Base-by-base conservation (phyloP, 345 rosid genomes). In the Salix purpurea region DNA sequence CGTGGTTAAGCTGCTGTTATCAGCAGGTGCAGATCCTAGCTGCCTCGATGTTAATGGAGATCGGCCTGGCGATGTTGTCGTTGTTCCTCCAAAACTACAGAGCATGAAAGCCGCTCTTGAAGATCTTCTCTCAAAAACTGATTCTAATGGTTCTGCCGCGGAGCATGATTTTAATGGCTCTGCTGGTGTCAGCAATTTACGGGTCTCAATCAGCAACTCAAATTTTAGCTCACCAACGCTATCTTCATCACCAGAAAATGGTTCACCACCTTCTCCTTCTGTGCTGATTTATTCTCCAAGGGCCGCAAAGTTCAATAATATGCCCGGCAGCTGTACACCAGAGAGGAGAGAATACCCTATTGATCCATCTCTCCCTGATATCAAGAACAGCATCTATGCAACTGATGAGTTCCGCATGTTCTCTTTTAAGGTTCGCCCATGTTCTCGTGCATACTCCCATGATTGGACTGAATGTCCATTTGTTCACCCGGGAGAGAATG, bases 381-480 rank as follows among this genome's bases (percentile, higher is more conserved):
- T 91, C 67, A 91, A 89, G 78, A 88, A 87, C 73, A 90, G 91
- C 79, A 84, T 91, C 15, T 91, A 89, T 70, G 79, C 90, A 0
- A 86, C 93, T 0, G 93, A 91, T 73, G 96, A 91, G 82, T 91
- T 91, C 58, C 90, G 96, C 50, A 91, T 90, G 93, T 91, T 86
- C 81, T 91, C 96, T 4, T 84, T 84, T 50, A 84, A 87, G 87
- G 80, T 87, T 40, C 86, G 88, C 23, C 88, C 90, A 19, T 87
- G 90, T 78, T 87, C 90, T 24, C 85, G 93, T 21, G 92, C 96
- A 3, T 91, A 91, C 67, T 90, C 96, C 12, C 96, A 90, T 83
- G 96, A 91, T 71, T 91, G 96, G 96, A 91, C 96, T 0, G 96
- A 91, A 74, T 91, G 93, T 72, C 96, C 96, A 4, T 91, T 91